phyloP scores from a whole-genome alignment of 2,329 filamentous ascomycete species.

The Exophiala viscosa region DNA sequence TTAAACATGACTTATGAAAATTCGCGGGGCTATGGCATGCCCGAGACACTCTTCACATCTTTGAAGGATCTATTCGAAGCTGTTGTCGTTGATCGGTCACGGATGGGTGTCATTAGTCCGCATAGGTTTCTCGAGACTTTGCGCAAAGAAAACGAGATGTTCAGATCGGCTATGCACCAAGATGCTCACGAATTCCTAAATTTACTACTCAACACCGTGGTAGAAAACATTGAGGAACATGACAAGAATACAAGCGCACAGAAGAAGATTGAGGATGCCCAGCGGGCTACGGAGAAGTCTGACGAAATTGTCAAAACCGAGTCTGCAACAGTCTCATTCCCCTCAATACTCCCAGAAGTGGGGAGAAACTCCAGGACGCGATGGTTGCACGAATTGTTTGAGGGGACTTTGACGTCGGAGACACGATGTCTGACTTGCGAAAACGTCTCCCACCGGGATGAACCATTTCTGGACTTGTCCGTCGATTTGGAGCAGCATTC shows the following conservation, averaged over 20 bases:
- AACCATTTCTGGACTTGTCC: conserved; percentile 91
- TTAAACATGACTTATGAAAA: conserved; percentile 81
- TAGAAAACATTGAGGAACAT: conserved; percentile 88
- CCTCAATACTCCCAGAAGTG: conserved; percentile 31
- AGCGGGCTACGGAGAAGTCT: conserved; percentile 32
- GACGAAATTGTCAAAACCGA: conserved; percentile 53
- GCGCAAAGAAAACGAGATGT: conserved; percentile 94
- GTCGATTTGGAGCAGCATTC: conserved; percentile 94
- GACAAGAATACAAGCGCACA: conserved; percentile 53
- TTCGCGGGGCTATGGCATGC: conserved; percentile 78
- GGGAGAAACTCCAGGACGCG: conserved; percentile 64
- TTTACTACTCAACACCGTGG: conserved; percentile 89
- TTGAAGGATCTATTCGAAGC: conserved; percentile 95
- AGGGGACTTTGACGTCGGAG: conserved; percentile 90
- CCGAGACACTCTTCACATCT: conserved; percentile 89
- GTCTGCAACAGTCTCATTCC: conserved; percentile 40
- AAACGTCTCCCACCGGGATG: conserved; percentile 88
- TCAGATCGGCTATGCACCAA: conserved; percentile 94
- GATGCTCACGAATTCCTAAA: conserved; percentile 98
- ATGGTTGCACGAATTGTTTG: conserved; percentile 97
- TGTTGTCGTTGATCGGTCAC: conserved; percentile 72
- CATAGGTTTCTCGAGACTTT: conserved; percentile 91
- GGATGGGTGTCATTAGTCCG: conserved; percentile 86
- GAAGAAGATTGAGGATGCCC: conserved; percentile 48
- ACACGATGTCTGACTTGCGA: conserved; percentile 96